A percentile compares a stretch with the other conserved stretches of the same genome.
These are phyloP conservation scores for Nemania diffusa DNA, from an alignment of 2,329 filamentous ascomycete genomes.

Conservation along the genomic window DNA sequence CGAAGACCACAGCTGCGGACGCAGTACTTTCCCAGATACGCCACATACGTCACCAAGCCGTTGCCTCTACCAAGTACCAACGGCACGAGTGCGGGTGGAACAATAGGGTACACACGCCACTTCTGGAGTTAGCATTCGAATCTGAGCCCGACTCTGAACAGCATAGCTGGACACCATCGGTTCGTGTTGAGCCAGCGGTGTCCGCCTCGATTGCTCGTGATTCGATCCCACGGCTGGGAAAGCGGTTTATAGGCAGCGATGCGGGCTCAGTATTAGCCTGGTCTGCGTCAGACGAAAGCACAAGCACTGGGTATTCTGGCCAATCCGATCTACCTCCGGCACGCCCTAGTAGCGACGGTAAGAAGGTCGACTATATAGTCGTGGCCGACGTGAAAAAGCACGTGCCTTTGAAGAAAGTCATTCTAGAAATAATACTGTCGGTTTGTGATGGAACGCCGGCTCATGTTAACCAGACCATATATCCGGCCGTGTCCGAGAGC, in stretches of 20 bases:
- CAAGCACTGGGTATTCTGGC: background rate
- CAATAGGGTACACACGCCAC: constrained; percentile 1
- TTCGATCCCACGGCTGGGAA: background rate
- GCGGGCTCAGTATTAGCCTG: background rate
- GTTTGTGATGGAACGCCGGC: background rate
- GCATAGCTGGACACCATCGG: background rate
- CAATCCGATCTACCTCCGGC: background rate
- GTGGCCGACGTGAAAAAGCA: background rate
- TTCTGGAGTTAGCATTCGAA: constrained; percentile 10
- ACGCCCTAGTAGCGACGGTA: background rate
- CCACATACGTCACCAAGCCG: background rate
- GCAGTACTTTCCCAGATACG: background rate
- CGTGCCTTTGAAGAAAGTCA: background rate
- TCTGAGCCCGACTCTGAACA: background rate
- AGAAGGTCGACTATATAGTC: constrained; percentile 12
- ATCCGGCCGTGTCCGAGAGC: constrained; percentile 4
- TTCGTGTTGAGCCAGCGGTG: background rate
- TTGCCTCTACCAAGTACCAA: background rate
- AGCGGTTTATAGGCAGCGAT: background rate
- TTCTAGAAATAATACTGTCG: background rate
- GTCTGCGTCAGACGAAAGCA: background rate
- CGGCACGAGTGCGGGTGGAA: constrained; percentile 10
- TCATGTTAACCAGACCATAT: constrained; percentile 14
- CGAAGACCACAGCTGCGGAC: background rate
- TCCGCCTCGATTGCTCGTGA: background rate